These are phyloP conservation scores for Myxozyma mucilagina DNA, from an alignment of 805 yeast species.

Conservation along the genomic window DNA sequence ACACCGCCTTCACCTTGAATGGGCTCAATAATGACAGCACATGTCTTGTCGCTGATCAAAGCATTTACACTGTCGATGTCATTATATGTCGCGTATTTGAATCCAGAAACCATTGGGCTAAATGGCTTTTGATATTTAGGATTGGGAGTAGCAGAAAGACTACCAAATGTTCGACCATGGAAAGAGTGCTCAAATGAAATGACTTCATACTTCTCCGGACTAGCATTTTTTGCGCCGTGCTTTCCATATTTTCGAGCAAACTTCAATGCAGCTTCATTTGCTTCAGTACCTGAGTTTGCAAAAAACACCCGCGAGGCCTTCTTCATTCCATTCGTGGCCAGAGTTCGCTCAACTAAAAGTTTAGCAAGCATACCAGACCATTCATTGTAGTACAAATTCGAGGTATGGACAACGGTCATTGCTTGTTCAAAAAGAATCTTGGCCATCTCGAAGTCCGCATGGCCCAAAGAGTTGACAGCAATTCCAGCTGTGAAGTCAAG, in stretches of 20 bases:
- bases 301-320: constrained; percentile 70
- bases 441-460: constrained; percentile 72
- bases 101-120: constrained; percentile 88
- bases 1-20: constrained; percentile 99
- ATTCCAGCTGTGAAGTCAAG: constrained; percentile 95
- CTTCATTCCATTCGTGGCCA: constrained; percentile 72
- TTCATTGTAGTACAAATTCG: constrained; percentile 80
- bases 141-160: constrained; percentile 88
- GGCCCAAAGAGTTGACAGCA: constrained; percentile 96
- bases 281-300: constrained; percentile 75
- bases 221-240: constrained; percentile 24
- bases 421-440: constrained; percentile 73
- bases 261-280: constrained; percentile 77
- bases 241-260: constrained; percentile 82
- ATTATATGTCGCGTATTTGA: constrained; percentile 63
- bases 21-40: constrained; percentile 95
- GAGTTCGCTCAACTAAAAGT: constrained; percentile 68
- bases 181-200: constrained; percentile 87
- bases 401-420: constrained; percentile 70
- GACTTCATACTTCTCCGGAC: constrained; percentile 59
- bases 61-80: constrained; percentile 59
- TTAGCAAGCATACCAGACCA: constrained; percentile 80
- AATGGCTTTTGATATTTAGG: constrained; percentile 91
- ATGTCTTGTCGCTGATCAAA: constrained; percentile 62
- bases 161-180: constrained; percentile 95